phyloP scores from a whole-genome alignment of 1,139 yeast genomes.

The Magnusiomyces tetraspermus region DNA sequence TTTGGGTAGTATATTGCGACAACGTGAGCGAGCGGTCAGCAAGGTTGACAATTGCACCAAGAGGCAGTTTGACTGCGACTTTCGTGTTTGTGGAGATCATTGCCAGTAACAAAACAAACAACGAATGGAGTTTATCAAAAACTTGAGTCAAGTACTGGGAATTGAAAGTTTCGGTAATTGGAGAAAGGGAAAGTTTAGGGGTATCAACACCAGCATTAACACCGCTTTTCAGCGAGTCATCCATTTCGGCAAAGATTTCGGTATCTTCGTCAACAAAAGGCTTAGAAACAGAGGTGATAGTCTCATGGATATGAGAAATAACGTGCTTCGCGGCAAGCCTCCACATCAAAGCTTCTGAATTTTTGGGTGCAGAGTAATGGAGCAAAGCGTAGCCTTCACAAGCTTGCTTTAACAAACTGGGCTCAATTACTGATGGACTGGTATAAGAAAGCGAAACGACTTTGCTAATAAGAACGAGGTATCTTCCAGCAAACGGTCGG shows the following conservation, averaged over 20 bases:
- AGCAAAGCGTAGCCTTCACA: conserved; percentile 50
- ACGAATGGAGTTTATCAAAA: conserved; percentile 17
- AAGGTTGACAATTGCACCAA: conserved; percentile 22
- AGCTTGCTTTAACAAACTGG: conserved; percentile 35
- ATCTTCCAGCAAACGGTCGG: conserved; percentile 63
- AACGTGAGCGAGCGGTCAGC: conserved; percentile 24
- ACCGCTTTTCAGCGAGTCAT: conserved; percentile 4
- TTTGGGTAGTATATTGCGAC: conserved; percentile 15
- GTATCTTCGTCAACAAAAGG: conserved; percentile 21
- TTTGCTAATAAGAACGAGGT: conserved; percentile 40
- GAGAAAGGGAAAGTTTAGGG: conserved; percentile 5
- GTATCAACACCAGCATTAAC: neutral
- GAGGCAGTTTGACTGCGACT: conserved; percentile 25
- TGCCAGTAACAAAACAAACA: conserved; percentile 21
- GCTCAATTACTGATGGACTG: conserved; percentile 30
- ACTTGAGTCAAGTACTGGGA: conserved; percentile 4
- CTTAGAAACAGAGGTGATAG: conserved; percentile 16
- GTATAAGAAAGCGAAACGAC: conserved; percentile 32
- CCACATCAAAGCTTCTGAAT: conserved; percentile 34
- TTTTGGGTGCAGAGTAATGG: conserved; percentile 50
- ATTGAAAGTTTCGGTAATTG: neutral
- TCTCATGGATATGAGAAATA: conserved; percentile 23
- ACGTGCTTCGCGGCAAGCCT: conserved; percentile 19
- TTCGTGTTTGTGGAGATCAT: conserved; percentile 24
- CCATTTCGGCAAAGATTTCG: neutral